Evolutionary conservation across 352 stramenopile genomes (phyloP).

Genomic region (Pythium scleroteichum): DNA sequence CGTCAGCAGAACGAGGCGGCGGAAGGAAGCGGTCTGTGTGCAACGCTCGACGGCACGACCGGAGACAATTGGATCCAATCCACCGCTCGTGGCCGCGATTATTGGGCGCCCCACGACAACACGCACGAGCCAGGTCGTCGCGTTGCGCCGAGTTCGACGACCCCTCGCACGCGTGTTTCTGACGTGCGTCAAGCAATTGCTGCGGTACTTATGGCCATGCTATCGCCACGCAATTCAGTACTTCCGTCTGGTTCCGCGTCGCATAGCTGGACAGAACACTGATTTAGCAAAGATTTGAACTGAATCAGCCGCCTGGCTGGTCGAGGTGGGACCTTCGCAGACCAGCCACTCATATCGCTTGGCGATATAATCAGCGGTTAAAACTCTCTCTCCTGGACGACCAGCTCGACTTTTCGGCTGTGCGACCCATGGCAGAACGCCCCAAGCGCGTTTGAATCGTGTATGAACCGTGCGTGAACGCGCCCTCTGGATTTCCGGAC

Average conservation of each 20-base stretch:
- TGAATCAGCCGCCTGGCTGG: background rate
- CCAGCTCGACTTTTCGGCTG: background rate
- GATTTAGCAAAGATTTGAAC: background rate
- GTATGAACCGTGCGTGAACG: background rate
- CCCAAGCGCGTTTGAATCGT: background rate
- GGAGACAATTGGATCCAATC: background rate
- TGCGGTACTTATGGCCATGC: background rate
- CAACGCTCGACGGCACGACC: slow-evolving; percentile 2
- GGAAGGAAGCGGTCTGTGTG: no score
- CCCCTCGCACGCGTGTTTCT: background rate
- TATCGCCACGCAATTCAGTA: slow-evolving; percentile 9
- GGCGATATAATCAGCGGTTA: background rate
- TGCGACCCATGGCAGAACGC: no score
- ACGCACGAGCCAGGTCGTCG: slow-evolving; percentile 3
- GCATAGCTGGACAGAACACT: no score
- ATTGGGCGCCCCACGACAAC: slow-evolving; percentile 14
- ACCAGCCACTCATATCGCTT: background rate
- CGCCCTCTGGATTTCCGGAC: slow-evolving; percentile 16
- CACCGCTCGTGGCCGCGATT: background rate
- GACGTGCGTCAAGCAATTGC: slow-evolving; percentile 10
- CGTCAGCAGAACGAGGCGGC: no score
- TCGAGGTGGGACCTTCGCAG: slow-evolving; percentile 1
- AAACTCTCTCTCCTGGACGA: background rate
- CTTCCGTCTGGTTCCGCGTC: background rate
- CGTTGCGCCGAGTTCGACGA: background rate